phyloP scores from a whole-genome alignment of 2,329 filamentous ascomycete genomes.

The Aspergillus glaucus region DNA sequence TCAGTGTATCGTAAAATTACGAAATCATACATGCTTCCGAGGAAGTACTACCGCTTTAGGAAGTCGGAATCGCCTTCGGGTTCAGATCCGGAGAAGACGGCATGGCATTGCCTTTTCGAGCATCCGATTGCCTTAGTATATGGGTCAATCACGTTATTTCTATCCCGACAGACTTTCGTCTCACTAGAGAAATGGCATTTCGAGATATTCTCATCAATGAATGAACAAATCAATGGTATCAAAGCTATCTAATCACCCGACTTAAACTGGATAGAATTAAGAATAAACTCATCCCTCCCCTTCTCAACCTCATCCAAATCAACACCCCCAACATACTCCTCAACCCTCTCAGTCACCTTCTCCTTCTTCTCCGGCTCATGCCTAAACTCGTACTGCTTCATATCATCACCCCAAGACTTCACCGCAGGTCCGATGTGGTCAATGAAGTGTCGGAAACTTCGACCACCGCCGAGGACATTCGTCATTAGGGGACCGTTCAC shows the following conservation, averaged over 20 bases:
- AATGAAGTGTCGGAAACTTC: conserved; percentile 12
- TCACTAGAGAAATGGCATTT: too few relatives aligned
- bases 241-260: not conserved
- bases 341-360: conserved; percentile 4
- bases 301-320: conserved; percentile 4
- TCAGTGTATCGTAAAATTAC: too few relatives aligned
- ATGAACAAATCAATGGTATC: not conserved
- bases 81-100: too few relatives aligned
- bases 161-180: too few relatives aligned
- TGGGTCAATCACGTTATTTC: too few relatives aligned
- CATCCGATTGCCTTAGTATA: too few relatives aligned
- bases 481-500: conserved; percentile 11
- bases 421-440: conserved; percentile 10
- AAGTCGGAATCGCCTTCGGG: too few relatives aligned
- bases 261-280: not conserved
- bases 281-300: not conserved
- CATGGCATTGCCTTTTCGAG: too few relatives aligned
- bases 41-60: too few relatives aligned
- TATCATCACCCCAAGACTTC: conserved; percentile 10
- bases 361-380: not conserved
- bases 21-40: too few relatives aligned
- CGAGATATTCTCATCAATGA: not conserved
- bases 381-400: conserved; percentile 7
- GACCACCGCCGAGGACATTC: conserved; percentile 11
- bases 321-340: conserved; percentile 2